These are phyloP conservation scores for Verticillium nonalfalfae DNA, from an alignment of 2,329 filamentous ascomycete species.

Conservation along the genomic window DNA sequence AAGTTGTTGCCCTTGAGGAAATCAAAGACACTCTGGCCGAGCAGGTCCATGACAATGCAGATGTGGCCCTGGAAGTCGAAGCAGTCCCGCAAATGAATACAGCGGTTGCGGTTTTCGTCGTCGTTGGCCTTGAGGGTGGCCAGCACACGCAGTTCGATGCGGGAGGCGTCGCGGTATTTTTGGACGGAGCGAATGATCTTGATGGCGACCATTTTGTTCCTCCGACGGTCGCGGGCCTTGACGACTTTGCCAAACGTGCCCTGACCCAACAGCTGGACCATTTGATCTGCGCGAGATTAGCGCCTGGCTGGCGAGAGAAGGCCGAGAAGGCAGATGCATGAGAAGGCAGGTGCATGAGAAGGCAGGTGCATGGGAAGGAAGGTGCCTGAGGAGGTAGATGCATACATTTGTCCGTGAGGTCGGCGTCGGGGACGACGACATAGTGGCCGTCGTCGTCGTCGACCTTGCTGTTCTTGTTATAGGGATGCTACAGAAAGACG, in stretches of 20 bases:
- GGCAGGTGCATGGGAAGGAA: background rate
- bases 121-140: slow-evolving; percentile 92
- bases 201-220: slow-evolving; percentile 77
- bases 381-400: background rate
- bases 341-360: no score
- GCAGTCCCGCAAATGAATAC: slow-evolving; percentile 92
- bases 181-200: slow-evolving; percentile 98
- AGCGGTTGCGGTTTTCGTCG: slow-evolving; percentile 85
- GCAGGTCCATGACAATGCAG: slow-evolving; percentile 70
- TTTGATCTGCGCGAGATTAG: slow-evolving; percentile 58
- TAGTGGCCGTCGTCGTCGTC: slow-evolving; percentile 98
- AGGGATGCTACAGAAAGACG: slow-evolving; percentile 21
- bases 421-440: slow-evolving; percentile 80
- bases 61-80: slow-evolving; percentile 98
- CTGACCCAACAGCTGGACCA: slow-evolving; percentile 84
- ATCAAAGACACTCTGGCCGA: slow-evolving; percentile 96
- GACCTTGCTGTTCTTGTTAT: slow-evolving; percentile 62
- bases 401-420: slow-evolving; percentile 86
- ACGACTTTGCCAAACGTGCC: slow-evolving; percentile 99
- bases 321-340: no score
- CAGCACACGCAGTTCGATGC: slow-evolving; percentile 88
- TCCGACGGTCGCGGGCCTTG: slow-evolving; percentile 75
- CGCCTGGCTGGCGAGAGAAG: no score
- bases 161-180: slow-evolving; percentile 93
- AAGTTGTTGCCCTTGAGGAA: slow-evolving; percentile 95